Percentiles rank a stretch among this genome's conserved stretches.
Conservation (phyloP, 148 eudicot species). For the Polygonum aviculare region DNA sequence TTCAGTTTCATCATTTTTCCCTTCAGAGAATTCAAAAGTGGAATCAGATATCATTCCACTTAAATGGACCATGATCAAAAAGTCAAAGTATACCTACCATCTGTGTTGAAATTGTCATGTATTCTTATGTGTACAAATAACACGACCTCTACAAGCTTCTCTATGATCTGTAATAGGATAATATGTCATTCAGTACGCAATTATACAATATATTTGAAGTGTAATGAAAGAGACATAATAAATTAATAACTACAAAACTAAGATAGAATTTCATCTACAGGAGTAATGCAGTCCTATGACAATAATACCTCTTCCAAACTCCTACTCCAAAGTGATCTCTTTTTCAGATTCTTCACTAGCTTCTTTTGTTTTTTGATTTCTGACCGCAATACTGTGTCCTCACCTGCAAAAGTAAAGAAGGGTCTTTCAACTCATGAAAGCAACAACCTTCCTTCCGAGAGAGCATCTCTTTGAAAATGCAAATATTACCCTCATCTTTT, state of each 20-base stretch:
- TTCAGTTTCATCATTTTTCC: conserved; percentile 16
- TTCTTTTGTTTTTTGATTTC: conserved; percentile 37
- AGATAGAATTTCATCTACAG: neutral
- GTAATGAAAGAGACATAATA: neutral
- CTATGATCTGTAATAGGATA: conserved; percentile 27
- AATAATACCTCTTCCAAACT: conserved; percentile 38
- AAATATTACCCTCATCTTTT: conserved; percentile 22
- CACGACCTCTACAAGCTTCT: conserved; percentile 39
- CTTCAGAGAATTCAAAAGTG: neutral
- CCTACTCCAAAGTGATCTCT: conserved; percentile 42
- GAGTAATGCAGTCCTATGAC: neutral
- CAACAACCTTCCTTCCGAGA: neutral
- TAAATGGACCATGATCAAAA: neutral
- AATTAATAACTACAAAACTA: neutral
- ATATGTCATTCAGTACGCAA: neutral
- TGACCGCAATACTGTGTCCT: conserved; percentile 12
- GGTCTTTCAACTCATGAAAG: neutral
- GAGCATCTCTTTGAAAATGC: neutral
- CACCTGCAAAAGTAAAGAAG: neutral
- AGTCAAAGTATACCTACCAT: conserved; percentile 20
- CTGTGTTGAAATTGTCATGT: conserved; percentile 16
- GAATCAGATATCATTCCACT: neutral
- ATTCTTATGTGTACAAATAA: conserved; percentile 29
- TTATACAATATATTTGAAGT: neutral
- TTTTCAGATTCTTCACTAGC: conserved; percentile 30